Evolutionary conservation across 257 asterid genomes (phyloP), one percentile per base, ranked within the genome.

Genomic region (Solanum neorickii): DNA sequence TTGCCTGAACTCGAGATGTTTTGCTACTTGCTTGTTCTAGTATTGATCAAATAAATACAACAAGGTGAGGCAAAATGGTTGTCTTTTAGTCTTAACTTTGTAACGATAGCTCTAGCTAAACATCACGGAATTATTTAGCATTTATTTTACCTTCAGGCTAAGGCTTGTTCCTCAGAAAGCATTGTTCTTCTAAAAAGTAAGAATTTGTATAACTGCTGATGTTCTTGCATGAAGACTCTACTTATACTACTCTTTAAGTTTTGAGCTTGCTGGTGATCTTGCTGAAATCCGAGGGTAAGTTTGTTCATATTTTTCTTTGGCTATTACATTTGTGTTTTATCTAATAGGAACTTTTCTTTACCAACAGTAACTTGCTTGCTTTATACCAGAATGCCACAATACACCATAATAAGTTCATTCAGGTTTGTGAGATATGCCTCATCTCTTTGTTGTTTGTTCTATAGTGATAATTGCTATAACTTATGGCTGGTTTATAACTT

Each of bases 391-490:
- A 93, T 85, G 98, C 98, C 56, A 94, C 98, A 68, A 89, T 95
- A 90, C 97, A 95, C 59, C 98, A 92, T 90, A 98, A 96, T 91
- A 98, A 95, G 89, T 88, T 96, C 92, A 98, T 98, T 72, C 99
- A 96, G 98, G 99, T 96, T 86, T 88, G 96, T 92, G 83, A 18
- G 42, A 69, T 37, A 59, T 83, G 86, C 6, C 6, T 80, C 29
- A 18, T 16, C 31, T 80, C 68, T 80, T 80, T 80, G 85, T 44
- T 80, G 12, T 80, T 47, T 18, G 20, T 18, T 49, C 11, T 29
- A 47, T 29, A 11, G 10, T 47, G 66, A 25, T 29, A 56, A 42
- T 1, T 23, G 12, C 20, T 49, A 21, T 21, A 39, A 7, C 85
- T 82, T 73, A 87, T 85, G 87, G 80, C 37, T 56, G 56, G 15